Percentiles rank a stretch among this genome's conserved stretches.
Conservation (phyloP, 306 rosid species). For the Adenanthera pavonina region DNA sequence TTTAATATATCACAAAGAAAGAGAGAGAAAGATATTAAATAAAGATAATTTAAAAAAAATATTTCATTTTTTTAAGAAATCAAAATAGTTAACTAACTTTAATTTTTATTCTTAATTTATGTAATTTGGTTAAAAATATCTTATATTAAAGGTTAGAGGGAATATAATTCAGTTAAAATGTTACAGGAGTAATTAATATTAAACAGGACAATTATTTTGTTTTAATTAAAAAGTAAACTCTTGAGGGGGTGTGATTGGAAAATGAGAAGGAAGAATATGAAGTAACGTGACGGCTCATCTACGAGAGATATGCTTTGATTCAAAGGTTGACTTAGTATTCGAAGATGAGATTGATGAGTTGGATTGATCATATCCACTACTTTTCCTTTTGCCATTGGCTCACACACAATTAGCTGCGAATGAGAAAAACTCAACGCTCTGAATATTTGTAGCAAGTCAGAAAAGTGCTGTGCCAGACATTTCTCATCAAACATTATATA, state of each 20-base stretch:
- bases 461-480: background rate
- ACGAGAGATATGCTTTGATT: background rate
- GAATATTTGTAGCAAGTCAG: background rate
- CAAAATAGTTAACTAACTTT: too few relatives aligned
- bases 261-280: background rate
- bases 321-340: constrained; percentile 8
- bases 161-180: too few relatives aligned
- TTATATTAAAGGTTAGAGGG: too few relatives aligned
- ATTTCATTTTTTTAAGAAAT: too few relatives aligned
- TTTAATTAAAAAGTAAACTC: background rate
- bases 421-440: background rate
- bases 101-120: too few relatives aligned
- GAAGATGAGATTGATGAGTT: background rate
- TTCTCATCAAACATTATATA: background rate
- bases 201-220: background rate
- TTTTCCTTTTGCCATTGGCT: background rate
- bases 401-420: background rate
- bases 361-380: background rate
- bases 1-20: too few relatives aligned
- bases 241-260: background rate
- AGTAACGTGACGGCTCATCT: background rate
- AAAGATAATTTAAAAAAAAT: too few relatives aligned
- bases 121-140: too few relatives aligned
- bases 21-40: too few relatives aligned
- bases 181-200: too few relatives aligned